Conservation (phyloP, 768 basidiomycete genomes). For the Butyriboletus loyo region DNA sequence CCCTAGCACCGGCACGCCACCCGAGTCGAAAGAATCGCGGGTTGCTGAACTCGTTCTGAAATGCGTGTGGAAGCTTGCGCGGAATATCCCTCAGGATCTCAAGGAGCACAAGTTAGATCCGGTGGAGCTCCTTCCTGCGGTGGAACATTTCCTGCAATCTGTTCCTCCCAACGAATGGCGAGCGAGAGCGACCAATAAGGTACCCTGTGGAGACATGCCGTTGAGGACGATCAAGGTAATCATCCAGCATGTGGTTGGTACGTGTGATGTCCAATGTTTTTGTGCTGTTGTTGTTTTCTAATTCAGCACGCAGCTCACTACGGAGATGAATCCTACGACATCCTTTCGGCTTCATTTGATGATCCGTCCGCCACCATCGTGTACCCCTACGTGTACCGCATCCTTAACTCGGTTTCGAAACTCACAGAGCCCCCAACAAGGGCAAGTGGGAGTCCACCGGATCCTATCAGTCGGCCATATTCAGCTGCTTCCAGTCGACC, state of each 20-base stretch:
- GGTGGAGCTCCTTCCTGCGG: constrained; percentile 83
- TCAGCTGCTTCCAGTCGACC: constrained; percentile 68
- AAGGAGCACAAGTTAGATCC: constrained; percentile 77
- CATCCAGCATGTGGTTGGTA: constrained; percentile 94
- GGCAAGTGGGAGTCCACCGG: constrained; percentile 27
- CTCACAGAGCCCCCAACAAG: constrained; percentile 34
- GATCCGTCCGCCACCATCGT: constrained; percentile 97
- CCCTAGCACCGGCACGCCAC: constrained; percentile 64
- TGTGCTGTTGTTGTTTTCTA: constrained; percentile 15
- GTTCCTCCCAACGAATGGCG: constrained; percentile 97
- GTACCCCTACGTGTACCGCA: constrained; percentile 92
- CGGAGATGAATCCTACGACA: constrained; percentile 86
- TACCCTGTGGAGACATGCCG: constrained; percentile 98
- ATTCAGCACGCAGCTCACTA: constrained; percentile 57
- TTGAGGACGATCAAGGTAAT: constrained; percentile 97
- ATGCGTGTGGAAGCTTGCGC: constrained; percentile 97
- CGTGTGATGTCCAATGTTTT: constrained; percentile 34
- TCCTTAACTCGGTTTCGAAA: constrained; percentile 67
- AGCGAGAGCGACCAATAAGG: constrained; percentile 81
- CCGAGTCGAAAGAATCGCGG: constrained; percentile 79
- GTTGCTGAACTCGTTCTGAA: constrained; percentile 92
- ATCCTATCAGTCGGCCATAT: constrained; percentile 43
- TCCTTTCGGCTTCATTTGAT: constrained; percentile 87
- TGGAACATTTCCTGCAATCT: constrained; percentile 91
- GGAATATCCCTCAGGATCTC: constrained; percentile 91